Evolutionary conservation across 352 stramenopile species (phyloP), one percentile per base, ranked within the genome.

Genomic region (Saprolegnia diclina): DNA sequence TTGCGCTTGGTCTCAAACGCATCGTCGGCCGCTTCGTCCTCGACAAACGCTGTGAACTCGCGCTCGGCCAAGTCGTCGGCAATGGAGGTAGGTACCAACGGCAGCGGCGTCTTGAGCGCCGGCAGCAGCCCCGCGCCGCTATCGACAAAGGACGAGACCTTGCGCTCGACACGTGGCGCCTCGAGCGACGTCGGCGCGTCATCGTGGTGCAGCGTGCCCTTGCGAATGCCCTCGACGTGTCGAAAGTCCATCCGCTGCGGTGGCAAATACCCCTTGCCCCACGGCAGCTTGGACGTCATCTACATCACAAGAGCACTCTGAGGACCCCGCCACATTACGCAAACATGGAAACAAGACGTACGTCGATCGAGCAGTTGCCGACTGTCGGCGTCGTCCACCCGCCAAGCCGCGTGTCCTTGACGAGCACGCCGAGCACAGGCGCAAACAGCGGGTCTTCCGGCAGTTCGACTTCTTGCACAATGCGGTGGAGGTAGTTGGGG

Each of bases 401-500:
- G 48, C 89, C 89, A 1, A 96, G 76, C 38, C 87, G 83, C 7
- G 85, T 92, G 70, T 96, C 89, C 64, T 92, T 88, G 18, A 96
- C 87, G 48, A 91, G 89, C 46, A 95, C 89, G 59, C 95, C 92
- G 21, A 97, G 67, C 1, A 85, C 85, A 26, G 90, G 88, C 0
- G 90, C 79, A 66, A 95, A 97, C 40, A 93, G 77, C 4, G 87
- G 81, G 57, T 97, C 89, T 21, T 89, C 82, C 0, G 90, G 90
- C n/a, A 97, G 63, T 21, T 90, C 74, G 0, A 97, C 76, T 56
- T 85, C 76, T 56, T 96, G 93, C 37, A 95, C 77, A 48, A 97
- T 94, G 35, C 85, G 86, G 61, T 95, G 81, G 19, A 96, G 68
- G 67, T 90, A 97, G 69, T 97, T 97, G 6, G 90, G 88, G 55